Conservation (phyloP, 2,329 filamentous ascomycete species). For the Fusarium devonianum region DNA sequence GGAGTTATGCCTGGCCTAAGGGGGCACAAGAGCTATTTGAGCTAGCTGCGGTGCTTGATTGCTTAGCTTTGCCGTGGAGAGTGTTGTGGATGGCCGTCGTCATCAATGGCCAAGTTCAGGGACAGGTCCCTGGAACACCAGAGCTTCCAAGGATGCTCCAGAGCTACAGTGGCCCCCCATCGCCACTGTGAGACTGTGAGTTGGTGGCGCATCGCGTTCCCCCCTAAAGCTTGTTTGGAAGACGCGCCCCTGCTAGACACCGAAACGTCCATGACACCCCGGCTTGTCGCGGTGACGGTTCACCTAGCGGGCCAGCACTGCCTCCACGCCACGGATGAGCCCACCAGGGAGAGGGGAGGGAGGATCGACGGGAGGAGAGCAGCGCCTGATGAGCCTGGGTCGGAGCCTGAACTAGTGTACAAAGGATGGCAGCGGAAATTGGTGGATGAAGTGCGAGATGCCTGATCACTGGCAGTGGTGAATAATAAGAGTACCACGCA, state of each 20-base stretch:
- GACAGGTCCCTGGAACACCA: too few species aligned
- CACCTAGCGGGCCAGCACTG: slow-evolving; percentile 41
- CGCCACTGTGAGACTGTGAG: slow-evolving; percentile 25
- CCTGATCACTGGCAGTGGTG: too few species aligned
- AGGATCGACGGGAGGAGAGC: slow-evolving; percentile 38
- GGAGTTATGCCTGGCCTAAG: slow-evolving; percentile 36
- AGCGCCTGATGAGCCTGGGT: too few species aligned
- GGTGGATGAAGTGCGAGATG: too few species aligned
- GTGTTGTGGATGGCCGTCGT: slow-evolving; percentile 34
- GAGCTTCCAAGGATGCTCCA: too few species aligned
- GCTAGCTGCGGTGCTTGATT: slow-evolving; percentile 40
- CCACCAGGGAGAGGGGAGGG: too few species aligned
- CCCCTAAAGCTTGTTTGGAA: slow-evolving; percentile 43
- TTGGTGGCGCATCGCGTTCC: slow-evolving; percentile 27
- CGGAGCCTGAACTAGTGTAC: slow-evolving; percentile 23
- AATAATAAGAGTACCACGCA: slow-evolving; percentile 30
- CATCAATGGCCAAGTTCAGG: slow-evolving; percentile 37
- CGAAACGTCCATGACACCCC: slow-evolving; percentile 38
- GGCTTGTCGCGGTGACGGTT: slow-evolving; percentile 35
- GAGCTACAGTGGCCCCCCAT: too few species aligned
- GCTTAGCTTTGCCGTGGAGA: slow-evolving; percentile 37
- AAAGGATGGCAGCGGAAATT: slow-evolving; percentile 31
- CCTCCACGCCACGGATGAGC: slow-evolving; percentile 43
- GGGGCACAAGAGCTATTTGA: slow-evolving; percentile 38
- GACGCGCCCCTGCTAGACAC: slow-evolving; percentile 33